phyloP scores from a whole-genome alignment of 176 grass and related monocot species.

The barley (Hordeum vulgare) region DNA sequence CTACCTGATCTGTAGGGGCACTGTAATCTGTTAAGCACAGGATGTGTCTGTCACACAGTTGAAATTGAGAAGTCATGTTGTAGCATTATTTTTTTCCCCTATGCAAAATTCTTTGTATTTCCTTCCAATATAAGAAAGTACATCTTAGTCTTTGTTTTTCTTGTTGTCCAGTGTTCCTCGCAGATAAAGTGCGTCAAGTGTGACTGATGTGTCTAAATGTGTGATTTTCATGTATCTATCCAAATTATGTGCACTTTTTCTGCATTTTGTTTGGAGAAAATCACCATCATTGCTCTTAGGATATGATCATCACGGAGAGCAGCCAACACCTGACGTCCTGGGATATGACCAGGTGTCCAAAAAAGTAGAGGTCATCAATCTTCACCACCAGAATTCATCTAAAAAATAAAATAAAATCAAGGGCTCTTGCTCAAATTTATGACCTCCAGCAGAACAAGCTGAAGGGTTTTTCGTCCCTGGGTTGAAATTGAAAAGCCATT shows the following conservation, averaged over 20 bases:
- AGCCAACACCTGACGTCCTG: too few relatives aligned
- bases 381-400: too few relatives aligned
- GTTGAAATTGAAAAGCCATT: not conserved
- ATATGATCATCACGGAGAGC: too few relatives aligned
- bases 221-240: not conserved
- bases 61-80: not conserved
- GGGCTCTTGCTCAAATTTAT: too few relatives aligned
- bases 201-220: not conserved
- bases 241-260: not conserved
- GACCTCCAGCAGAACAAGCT: too few relatives aligned
- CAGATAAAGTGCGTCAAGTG: too few relatives aligned
- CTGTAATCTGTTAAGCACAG: not conserved
- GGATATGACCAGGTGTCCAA: too few relatives aligned
- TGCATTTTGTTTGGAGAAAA: not conserved
- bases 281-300: too few relatives aligned
- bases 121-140: too few relatives aligned
- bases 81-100: not conserved
- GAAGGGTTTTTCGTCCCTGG: not conserved
- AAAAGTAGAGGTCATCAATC: too few relatives aligned
- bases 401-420: too few relatives aligned
- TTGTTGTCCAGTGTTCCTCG: not conserved
- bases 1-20: not conserved
- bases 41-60: not conserved
- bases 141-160: too few relatives aligned
- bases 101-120: not conserved